phyloP scores from a whole-genome alignment of 768 basidiomycete genomes.

The Pleurotus salmoneostramineus region DNA sequence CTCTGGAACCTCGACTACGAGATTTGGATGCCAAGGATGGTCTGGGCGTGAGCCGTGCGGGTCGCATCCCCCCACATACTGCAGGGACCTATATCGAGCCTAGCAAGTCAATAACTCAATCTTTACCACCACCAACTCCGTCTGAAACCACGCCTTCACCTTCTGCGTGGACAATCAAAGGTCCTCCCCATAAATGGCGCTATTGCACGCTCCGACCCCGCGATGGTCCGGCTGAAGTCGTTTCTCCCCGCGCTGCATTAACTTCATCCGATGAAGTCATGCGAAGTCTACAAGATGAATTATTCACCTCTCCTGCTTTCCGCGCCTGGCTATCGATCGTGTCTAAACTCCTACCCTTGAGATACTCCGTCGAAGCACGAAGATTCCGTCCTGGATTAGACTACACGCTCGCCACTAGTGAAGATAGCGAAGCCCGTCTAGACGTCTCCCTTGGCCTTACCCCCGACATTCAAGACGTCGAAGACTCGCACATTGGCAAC shows the following conservation, averaged over 20 bases:
- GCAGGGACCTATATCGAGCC: conserved; percentile 35
- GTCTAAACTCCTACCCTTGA: conserved; percentile 66
- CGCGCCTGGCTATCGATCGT: conserved; percentile 84
- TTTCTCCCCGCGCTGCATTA: conserved; percentile 49
- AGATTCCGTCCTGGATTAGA: conserved; percentile 91
- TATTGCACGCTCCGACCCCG: conserved; percentile 66
- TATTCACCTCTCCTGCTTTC: conserved; percentile 81
- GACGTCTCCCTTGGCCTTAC: conserved; percentile 88
- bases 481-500: conserved; percentile 19
- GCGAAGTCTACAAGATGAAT: conserved; percentile 66
- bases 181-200: conserved; percentile 94
- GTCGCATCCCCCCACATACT: conserved; percentile 62
- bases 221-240: conserved; percentile 32
- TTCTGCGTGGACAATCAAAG: conserved; percentile 63
- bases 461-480: conserved; percentile 44
- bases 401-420: conserved; percentile 90
- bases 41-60: conserved; percentile 47
- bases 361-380: conserved; percentile 74
- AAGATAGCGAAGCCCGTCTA: conserved; percentile 74
- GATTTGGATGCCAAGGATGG: conserved; percentile 64
- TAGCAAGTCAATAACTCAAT: conserved; percentile 21
- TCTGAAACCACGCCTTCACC: neutral
- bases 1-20: conserved; percentile 62
- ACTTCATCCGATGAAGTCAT: conserved; percentile 56
- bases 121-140: conserved; percentile 4